These are phyloP conservation scores for Pelargonium fulgidum DNA, from an alignment of 441 rosid species.

Conservation along the genomic window DNA sequence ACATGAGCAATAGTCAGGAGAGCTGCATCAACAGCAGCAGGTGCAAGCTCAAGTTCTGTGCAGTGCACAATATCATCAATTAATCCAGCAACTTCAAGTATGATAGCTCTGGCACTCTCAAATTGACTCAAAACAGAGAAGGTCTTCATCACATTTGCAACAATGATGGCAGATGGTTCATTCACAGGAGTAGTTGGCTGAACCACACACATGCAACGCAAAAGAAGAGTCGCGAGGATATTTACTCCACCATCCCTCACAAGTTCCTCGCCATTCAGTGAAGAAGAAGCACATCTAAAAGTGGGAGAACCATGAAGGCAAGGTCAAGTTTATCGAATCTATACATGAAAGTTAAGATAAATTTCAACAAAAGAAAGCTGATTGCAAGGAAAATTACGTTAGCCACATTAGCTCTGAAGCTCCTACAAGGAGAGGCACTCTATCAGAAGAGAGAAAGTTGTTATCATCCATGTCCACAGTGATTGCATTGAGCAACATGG, in stretches of 20 bases:
- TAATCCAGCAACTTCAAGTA: constrained; percentile 67
- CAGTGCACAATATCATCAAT: constrained; percentile 94
- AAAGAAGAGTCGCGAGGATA: constrained; percentile 82
- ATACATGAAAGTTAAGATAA: constrained; percentile 1
- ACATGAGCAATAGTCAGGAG: constrained; percentile 78
- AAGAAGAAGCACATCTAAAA: constrained; percentile 86
- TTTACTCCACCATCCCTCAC: constrained; percentile 97
- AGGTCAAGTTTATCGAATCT: constrained; percentile 15
- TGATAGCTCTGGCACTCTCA: constrained; percentile 80
- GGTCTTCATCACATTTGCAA: constrained; percentile 87
- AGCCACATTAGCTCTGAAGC: constrained; percentile 98
- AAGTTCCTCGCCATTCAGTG: constrained; percentile 97
- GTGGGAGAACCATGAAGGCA: constrained; percentile 15
- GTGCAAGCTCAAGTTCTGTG: constrained; percentile 90
- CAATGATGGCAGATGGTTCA: constrained; percentile 91
- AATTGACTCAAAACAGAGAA: constrained; percentile 86
- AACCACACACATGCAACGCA: constrained; percentile 93
- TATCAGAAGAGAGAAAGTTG: constrained; percentile 88
- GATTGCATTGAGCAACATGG: constrained; percentile 92
- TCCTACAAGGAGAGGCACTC: constrained; percentile 95
- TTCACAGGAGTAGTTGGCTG: constrained; percentile 91
- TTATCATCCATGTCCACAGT: constrained; percentile 87
- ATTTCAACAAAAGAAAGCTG: constrained; percentile 14
- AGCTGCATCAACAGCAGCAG: constrained; percentile 95
- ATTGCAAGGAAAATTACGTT: constrained; percentile 47